These are phyloP conservation scores for Cochlearia excelsa DNA, from an alignment of 345 rosid species.

Conservation along the genomic window DNA sequence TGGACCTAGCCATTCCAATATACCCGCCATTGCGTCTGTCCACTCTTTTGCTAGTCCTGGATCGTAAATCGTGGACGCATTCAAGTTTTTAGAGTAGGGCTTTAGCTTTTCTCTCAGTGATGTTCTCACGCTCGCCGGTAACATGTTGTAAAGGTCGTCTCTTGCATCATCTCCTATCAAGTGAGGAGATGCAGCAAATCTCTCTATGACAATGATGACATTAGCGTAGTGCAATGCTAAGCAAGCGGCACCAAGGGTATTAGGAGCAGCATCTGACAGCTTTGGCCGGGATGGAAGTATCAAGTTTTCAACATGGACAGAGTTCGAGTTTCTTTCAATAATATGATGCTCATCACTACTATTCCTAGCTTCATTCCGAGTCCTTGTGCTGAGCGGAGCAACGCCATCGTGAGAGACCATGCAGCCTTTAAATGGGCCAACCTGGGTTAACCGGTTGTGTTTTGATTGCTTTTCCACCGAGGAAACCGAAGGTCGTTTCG, in stretches of 20 bases:
- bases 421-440: conserved; percentile 89
- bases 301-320: conserved; percentile 24
- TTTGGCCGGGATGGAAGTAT: conserved; percentile 40
- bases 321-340: conserved; percentile 23
- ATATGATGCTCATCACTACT: conserved; percentile 34
- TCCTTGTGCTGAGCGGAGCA: conserved; percentile 40
- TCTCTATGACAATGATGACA: conserved; percentile 83
- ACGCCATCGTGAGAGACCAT: conserved; percentile 44
- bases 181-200: conserved; percentile 87
- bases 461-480: conserved; percentile 48
- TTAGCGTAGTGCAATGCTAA: conserved; percentile 93
- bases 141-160: conserved; percentile 92
- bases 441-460: conserved; percentile 59
- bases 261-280: conserved; percentile 65
- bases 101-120: conserved; percentile 66
- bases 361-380: conserved; percentile 41
- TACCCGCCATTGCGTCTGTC: conserved; percentile 72
- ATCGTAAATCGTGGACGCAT: conserved; percentile 53
- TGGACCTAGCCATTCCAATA: conserved; percentile 91
- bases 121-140: conserved; percentile 73
- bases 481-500: conserved; percentile 39
- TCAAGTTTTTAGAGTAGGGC: conserved; percentile 67
- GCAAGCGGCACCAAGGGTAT: conserved; percentile 85
- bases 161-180: conserved; percentile 93
- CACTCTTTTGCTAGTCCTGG: conserved; percentile 71